Conservation (phyloP, 768 basidiomycete genomes). For the Suillus americanus region DNA sequence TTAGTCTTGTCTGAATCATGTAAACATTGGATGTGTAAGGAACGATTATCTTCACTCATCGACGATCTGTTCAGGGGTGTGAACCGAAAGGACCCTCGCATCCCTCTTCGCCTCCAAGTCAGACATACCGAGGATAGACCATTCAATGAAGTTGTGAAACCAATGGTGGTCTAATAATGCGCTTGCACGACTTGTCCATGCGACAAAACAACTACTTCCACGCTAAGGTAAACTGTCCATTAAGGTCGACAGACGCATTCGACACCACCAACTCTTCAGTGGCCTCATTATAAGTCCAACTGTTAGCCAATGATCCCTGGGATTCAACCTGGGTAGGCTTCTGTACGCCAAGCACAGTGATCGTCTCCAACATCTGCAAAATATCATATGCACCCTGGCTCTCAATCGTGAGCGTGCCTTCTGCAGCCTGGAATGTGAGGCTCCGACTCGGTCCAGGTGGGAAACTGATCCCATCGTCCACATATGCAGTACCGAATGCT, state of each 20-base stretch:
- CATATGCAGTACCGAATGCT: slow-evolving; percentile 60
- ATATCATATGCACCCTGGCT: slow-evolving; percentile 36
- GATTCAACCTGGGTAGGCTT: slow-evolving; percentile 41
- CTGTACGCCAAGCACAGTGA: slow-evolving; percentile 59
- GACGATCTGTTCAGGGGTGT: too few species aligned
- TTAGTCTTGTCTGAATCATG: too few species aligned
- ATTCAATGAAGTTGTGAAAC: not conserved
- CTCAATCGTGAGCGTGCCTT: slow-evolving; percentile 37
- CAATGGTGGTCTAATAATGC: not conserved
- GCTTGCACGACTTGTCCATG: not conserved
- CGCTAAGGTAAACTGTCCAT: slow-evolving; percentile 32
- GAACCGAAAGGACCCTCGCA: not conserved
- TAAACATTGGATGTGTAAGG: too few species aligned
- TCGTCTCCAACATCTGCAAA: slow-evolving; percentile 43
- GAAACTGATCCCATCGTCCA: slow-evolving; percentile 69
- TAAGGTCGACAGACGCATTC: slow-evolving; percentile 42
- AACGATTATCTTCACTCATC: too few species aligned
- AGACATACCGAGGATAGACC: not conserved
- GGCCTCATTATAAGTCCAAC: slow-evolving; percentile 40
- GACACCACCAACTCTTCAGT: slow-evolving; percentile 43
- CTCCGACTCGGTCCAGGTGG: slow-evolving; percentile 51
- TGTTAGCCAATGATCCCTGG: slow-evolving; percentile 32
- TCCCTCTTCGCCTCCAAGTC: not conserved
- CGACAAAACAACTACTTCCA: slow-evolving; percentile 29
- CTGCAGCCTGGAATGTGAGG: slow-evolving; percentile 43